Base-by-base conservation (phyloP, 2,329 filamentous ascomycete genomes). In the Exophiala aquamarina region DNA sequence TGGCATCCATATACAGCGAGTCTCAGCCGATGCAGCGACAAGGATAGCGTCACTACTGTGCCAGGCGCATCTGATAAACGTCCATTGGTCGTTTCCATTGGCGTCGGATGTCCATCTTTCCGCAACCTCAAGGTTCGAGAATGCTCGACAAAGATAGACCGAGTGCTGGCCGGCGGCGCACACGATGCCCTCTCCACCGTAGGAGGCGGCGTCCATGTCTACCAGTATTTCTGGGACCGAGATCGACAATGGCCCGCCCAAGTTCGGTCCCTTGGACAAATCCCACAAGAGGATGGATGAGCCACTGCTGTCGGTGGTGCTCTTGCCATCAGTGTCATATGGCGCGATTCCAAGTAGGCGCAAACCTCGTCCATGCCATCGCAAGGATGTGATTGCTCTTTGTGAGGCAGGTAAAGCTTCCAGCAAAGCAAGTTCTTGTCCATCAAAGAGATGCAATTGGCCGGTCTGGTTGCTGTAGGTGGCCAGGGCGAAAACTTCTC, bases 401-500 rank as follows among this genome's bases (percentile, higher is more conserved):
- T 70, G 70, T 5, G 71, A 65, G 33, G 70, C 70, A 1, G 72
- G 70, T 9, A 75, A 58, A n/a, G 70, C 54, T 49, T 75, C 72
- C 11, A 72, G 41, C 14, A 61, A 60, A 5, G 65, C 66, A 23
- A 68, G 65, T 19, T 72, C 72, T 21, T 68, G 60, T 11, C 66
- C 62, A 34, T 73, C 66, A 54, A 54, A 57, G 68, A 75, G 61
- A 71, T 70, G 49, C 64, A 75, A 67, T 11, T 69, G 64, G 13
- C 70, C 70, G 28, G 66, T 62, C 53, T 66, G 61, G 40, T 72
- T 65, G 42, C 64, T 65, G 47, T 68, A 72, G 17, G 71, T 73
- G 13, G 73, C 72, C 14, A 75, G 67, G 18, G 72, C 73, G 38
- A 76, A 57, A 49, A 70, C 66, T 26, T 66, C 61, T 17, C 73